phyloP scores from a whole-genome alignment of 306 rosid species.

The Astragalus glycyphyllos region DNA sequence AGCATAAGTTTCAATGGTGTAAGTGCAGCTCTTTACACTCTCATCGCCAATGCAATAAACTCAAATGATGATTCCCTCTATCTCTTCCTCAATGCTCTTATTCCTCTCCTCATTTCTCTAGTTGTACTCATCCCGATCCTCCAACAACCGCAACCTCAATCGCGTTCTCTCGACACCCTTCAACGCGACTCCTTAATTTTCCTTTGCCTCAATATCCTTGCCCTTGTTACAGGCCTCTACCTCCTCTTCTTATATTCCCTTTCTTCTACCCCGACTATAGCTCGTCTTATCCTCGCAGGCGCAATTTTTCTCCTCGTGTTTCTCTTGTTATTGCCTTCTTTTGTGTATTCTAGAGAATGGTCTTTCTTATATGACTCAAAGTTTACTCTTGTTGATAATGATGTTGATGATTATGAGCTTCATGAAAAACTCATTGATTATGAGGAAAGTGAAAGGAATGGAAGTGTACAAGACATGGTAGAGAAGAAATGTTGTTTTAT shows the following conservation, averaged over 20 bases:
- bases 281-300: conserved; percentile 59
- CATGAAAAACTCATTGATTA: conserved; percentile 52
- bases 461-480: conserved; percentile 1
- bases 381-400: conserved; percentile 32
- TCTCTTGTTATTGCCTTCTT: conserved; percentile 56
- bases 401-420: conserved; percentile 47
- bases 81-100: conserved; percentile 70
- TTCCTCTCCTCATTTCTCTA: conserved; percentile 63
- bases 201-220: conserved; percentile 63
- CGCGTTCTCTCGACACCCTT: conserved; percentile 28
- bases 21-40: conserved; percentile 77
- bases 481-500: conserved; percentile 45
- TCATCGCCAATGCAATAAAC: conserved; percentile 66
- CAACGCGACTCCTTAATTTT: conserved; percentile 52
- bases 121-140: conserved; percentile 62
- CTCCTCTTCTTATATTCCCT: conserved; percentile 59
- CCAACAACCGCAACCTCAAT: conserved; percentile 48
- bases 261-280: conserved; percentile 38
- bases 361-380: conserved; percentile 33
- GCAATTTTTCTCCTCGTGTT: conserved; percentile 59
- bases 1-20: conserved; percentile 78
- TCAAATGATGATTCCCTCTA: conserved; percentile 54
- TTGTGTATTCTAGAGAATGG: conserved; percentile 45
- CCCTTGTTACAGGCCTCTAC: conserved; percentile 74
- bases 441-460: conserved; percentile 15